These are phyloP conservation scores for Sideroxylon spinosum DNA, from an alignment of 179 eudicot genomes.

Conservation along the genomic window DNA sequence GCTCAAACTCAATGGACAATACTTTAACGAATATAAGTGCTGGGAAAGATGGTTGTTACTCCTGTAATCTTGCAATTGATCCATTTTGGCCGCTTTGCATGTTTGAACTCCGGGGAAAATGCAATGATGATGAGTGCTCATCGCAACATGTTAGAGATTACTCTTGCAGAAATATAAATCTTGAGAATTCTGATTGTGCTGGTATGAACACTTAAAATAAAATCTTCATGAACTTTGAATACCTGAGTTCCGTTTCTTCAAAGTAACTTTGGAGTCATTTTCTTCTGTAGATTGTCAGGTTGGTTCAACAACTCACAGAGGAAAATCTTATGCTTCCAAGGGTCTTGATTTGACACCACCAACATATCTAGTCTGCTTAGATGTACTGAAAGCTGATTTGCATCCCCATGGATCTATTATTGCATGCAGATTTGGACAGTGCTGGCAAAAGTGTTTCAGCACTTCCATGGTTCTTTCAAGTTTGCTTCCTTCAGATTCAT, in stretches of 20 bases:
- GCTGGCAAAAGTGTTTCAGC: slow-evolving; percentile 46
- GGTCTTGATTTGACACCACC: slow-evolving; percentile 39
- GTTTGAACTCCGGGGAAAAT: slow-evolving; percentile 77
- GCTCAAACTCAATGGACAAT: slow-evolving; percentile 19
- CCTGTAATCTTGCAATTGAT: slow-evolving; percentile 41
- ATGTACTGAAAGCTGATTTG: slow-evolving; percentile 41
- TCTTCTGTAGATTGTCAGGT: slow-evolving; percentile 37
- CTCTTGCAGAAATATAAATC: slow-evolving; percentile 23
- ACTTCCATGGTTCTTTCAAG: slow-evolving; percentile 48
- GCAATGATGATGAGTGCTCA: slow-evolving; percentile 73
- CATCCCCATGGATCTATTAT: slow-evolving; percentile 30
- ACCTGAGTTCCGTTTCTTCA: not conserved
- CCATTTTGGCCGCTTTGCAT: slow-evolving; percentile 74
- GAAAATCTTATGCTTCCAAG: slow-evolving; percentile 22
- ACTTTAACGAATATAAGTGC: slow-evolving; percentile 20
- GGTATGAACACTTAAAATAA: slow-evolving; percentile 22
- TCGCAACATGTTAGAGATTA: slow-evolving; percentile 62
- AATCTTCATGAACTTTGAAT: not conserved
- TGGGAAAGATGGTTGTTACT: slow-evolving; percentile 36
- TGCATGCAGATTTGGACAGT: slow-evolving; percentile 27
- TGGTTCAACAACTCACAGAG: slow-evolving; percentile 24
- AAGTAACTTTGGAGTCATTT: slow-evolving; percentile 9
- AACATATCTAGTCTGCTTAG: slow-evolving; percentile 50
- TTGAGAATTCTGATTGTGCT: slow-evolving; percentile 25
- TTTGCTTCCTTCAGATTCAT: slow-evolving; percentile 36